Conservation (phyloP, 345 rosid species). For the Eucalyptus tenuipes region DNA sequence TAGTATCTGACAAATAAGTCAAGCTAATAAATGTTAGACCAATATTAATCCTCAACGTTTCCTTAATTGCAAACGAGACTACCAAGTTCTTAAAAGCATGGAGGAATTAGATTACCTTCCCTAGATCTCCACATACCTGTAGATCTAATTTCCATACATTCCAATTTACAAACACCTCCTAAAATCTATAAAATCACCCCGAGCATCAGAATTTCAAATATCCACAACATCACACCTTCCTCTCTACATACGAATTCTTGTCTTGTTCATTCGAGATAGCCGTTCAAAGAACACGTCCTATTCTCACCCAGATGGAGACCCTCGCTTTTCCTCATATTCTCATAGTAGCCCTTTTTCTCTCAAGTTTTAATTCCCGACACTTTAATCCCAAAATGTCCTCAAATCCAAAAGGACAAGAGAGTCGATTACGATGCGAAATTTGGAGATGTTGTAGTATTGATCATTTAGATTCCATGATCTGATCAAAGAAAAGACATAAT, state of each 20-base stretch:
- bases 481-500: no score
- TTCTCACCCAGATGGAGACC: neutral
- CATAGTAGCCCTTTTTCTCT: neutral
- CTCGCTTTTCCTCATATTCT: neutral
- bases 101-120: no score
- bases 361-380: neutral
- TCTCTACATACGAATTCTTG: neutral
- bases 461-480: no score
- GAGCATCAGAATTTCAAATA: neutral
- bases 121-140: no score
- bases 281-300: neutral
- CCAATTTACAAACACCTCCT: neutral
- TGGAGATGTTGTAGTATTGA: no score
- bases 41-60: neutral
- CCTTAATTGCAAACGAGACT: neutral
- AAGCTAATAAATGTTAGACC: neutral
- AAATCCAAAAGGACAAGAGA: neutral
- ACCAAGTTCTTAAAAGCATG: neutral
- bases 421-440: no score
- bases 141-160: no score
- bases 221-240: neutral
- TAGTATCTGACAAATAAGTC: neutral
- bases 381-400: neutral
- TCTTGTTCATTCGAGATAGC: neutral
- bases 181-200: neutral